Conservation (phyloP, 208 protist genomes). For the Perkinsela sp. region DNA sequence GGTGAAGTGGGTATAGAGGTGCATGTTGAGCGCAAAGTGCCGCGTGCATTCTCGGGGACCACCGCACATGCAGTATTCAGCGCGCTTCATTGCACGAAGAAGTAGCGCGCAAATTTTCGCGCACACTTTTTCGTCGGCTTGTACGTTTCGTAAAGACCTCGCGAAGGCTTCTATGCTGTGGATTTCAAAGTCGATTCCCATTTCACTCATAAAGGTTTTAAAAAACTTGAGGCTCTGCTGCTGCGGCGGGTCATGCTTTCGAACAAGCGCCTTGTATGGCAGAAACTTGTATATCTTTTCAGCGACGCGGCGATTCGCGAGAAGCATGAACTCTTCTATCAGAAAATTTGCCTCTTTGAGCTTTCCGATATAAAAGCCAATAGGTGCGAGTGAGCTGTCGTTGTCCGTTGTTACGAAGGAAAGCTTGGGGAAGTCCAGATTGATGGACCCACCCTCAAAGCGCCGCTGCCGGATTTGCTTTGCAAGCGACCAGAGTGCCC, state of each 20-base stretch:
- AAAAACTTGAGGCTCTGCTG: constrained; percentile 12
- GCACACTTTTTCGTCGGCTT: constrained; percentile 8
- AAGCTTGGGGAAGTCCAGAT: constrained; percentile 17
- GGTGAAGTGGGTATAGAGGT: constrained; percentile 76
- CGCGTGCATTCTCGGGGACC: constrained; percentile 8
- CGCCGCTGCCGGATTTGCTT: constrained; percentile 16
- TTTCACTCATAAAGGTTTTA: constrained; percentile 6
- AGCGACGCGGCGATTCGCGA: constrained; percentile 52
- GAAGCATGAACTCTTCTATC: constrained; percentile 72
- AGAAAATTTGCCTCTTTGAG: constrained; percentile 51
- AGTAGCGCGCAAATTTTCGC: constrained; percentile 21
- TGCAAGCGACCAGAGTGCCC: constrained; percentile 21
- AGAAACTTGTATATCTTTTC: constrained; percentile 49
- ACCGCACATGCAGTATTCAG: constrained; percentile 43
- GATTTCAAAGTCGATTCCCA: constrained; percentile 12
- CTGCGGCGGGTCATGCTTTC: constrained; percentile 31
- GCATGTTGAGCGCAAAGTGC: constrained; percentile 58
- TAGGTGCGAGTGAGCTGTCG: constrained; percentile 10
- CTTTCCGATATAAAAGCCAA: constrained; percentile 14
- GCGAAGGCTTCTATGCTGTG: constrained; percentile 17
- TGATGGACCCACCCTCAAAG: constrained; percentile 17
- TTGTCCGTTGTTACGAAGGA: constrained; percentile 23
- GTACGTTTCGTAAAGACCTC: constrained; percentile 13
- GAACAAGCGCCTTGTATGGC: constrained; percentile 34
- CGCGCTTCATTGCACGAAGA: constrained; percentile 28